Conservation (phyloP, 306 rosid species). For the Fragaria vesca region DNA sequence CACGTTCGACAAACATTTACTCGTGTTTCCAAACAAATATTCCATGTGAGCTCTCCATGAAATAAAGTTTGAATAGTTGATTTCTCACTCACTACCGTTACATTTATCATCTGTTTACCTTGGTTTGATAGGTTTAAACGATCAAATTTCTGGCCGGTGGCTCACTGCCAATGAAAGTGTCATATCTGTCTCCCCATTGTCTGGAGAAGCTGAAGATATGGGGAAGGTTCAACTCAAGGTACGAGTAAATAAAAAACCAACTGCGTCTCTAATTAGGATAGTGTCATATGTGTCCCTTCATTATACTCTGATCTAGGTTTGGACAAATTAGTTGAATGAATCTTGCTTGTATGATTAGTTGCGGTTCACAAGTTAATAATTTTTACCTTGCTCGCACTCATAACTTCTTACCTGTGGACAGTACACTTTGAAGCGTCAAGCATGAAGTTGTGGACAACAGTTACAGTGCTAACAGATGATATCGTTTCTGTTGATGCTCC, state of each 20-base stretch:
- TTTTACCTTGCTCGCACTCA: constrained; percentile 6
- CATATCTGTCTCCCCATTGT: constrained; percentile 49
- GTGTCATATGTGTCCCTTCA: not conserved
- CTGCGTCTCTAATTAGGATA: not conserved
- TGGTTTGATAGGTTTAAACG: constrained; percentile 57
- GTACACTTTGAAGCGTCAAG: constrained; percentile 59
- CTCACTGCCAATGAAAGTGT: constrained; percentile 64
- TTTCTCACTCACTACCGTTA: constrained; percentile 8
- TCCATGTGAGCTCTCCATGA: not conserved
- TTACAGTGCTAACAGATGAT: constrained; percentile 52
- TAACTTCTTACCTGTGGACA: constrained; percentile 43
- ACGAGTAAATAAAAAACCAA: constrained; percentile 17
- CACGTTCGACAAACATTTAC: not conserved
- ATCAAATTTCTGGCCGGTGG: constrained; percentile 78
- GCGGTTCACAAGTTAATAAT: constrained; percentile 12
- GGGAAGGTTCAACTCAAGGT: constrained; percentile 91
- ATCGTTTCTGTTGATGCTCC: constrained; percentile 76
- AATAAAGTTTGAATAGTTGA: not conserved
- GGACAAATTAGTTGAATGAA: not conserved
- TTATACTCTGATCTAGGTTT: not conserved
- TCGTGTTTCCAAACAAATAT: not conserved
- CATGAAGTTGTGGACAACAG: constrained; percentile 62
- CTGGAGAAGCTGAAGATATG: constrained; percentile 78
- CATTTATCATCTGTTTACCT: constrained; percentile 21
- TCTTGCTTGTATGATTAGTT: not conserved